Percentiles rank a stretch among this genome's conserved stretches.
Conservation (phyloP, 2,329 filamentous ascomycete genomes). For the Ophiostoma fasciatum region DNA sequence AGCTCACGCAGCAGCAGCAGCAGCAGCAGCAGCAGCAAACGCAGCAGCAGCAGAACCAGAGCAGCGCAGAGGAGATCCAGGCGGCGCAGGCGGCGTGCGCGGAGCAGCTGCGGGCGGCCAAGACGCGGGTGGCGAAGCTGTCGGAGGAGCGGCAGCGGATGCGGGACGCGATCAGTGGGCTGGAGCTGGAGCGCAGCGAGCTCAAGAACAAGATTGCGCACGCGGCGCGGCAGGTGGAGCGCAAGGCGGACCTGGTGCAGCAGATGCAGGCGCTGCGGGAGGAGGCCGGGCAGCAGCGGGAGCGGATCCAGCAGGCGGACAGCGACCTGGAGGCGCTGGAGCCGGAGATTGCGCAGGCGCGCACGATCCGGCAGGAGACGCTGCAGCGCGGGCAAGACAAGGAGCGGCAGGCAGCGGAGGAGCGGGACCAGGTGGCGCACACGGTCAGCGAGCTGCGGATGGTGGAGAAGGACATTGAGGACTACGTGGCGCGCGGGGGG, state of each 20-base stretch:
- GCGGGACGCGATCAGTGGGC: slow-evolving; percentile 47
- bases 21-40: slow-evolving; percentile 31
- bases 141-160: slow-evolving; percentile 56
- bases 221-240: slow-evolving; percentile 62
- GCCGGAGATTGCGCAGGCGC: slow-evolving; percentile 62
- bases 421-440: slow-evolving; percentile 55
- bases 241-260: slow-evolving; percentile 54
- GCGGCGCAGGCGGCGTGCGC: slow-evolving; percentile 52
- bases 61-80: slow-evolving; percentile 72
- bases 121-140: slow-evolving; percentile 49
- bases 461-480: slow-evolving; percentile 62
- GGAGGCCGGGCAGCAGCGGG: slow-evolving; percentile 52
- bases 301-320: slow-evolving; percentile 55
- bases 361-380: slow-evolving; percentile 62
- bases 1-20: slow-evolving; percentile 58
- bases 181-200: slow-evolving; percentile 69
- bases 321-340: slow-evolving; percentile 57
- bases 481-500: slow-evolving; percentile 65
- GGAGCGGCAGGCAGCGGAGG: slow-evolving; percentile 56
- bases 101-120: slow-evolving; percentile 51
- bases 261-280: slow-evolving; percentile 63
- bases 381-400: slow-evolving; percentile 54
- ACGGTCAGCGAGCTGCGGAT: slow-evolving; percentile 65
- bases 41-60: too few relatives aligned
- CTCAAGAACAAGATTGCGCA: slow-evolving; percentile 56